Base-by-base conservation (phyloP, 345 rosid species). In the Excoecaria cochinchinensis region DNA sequence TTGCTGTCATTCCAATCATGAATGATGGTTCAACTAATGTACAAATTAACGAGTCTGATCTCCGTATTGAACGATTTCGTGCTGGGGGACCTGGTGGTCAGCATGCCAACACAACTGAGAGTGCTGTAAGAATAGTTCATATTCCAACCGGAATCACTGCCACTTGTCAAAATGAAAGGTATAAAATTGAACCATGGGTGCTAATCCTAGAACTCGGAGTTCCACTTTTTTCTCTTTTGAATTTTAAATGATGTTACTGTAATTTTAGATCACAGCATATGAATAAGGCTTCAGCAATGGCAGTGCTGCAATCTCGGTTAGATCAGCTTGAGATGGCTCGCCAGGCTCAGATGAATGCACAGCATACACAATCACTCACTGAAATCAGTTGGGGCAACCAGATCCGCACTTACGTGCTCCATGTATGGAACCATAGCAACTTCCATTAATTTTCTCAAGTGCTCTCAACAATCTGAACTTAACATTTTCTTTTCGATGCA, bases 351-450 rank as follows among this genome's bases (percentile, higher is more conserved):
- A 88, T 93, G 91, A 92, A 95, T 17, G 87, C 97, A 0, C 88
- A 95, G 62, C 99, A 95, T 83, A 92, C 94, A 71, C 97, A 93
- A 56, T 95, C 99, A 68, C 89, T 95, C 42, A 89, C 96, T 0
- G 97, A 95, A 15, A 91, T 90, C 74, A 90, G 92, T 51, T 95
- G 98, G 98, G 99, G 98, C 75, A 91, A 90, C 77, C 99, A 95
- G 78, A 95, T 95, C 25, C 91, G 98, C 17, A 84, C 90, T 67
- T 95, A 91, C 22, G 99, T 95, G 68, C 92, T 92, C 69, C 98
- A 92, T 72, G 99, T 92, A 94, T 38, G 89, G 8, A 25, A 16
- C 66, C 65, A n/a, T 46, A 36, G 8, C 39, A 53, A 67, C 70
- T 70, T 24, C 25, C 50, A 21, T 68, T 50, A 10, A 64, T 74